Conservation (phyloP, 2,329 filamentous ascomycete genomes). For the Boeremia exigua region DNA sequence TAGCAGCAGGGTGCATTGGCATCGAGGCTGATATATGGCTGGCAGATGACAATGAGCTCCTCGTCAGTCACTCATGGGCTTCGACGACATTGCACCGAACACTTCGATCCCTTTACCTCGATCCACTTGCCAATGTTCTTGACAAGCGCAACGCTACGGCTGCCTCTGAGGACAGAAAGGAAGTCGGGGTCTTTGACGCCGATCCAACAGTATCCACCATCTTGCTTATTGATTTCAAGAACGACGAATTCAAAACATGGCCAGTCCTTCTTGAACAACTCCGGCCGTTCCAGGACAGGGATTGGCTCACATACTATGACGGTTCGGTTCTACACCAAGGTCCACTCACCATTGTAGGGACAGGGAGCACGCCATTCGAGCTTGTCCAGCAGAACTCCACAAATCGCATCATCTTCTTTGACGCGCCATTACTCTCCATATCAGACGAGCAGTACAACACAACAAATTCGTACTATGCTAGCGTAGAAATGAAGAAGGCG, state of each 20-base stretch:
- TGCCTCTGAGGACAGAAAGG: slow-evolving; percentile 27
- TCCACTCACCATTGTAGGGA: slow-evolving; percentile 72
- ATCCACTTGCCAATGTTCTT: slow-evolving; percentile 53
- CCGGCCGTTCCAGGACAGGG: slow-evolving; percentile 62
- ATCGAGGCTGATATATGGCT: slow-evolving; percentile 45
- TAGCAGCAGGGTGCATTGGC: slow-evolving; percentile 47
- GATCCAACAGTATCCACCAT: slow-evolving; percentile 55
- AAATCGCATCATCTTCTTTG: slow-evolving; percentile 69
- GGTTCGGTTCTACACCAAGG: slow-evolving; percentile 58
- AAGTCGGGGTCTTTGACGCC: slow-evolving; percentile 59
- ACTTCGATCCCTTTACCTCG: slow-evolving; percentile 36
- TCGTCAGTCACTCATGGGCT: slow-evolving; percentile 36
- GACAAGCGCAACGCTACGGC: slow-evolving; percentile 33
- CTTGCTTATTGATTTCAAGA: slow-evolving; percentile 75
- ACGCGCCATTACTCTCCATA: slow-evolving; percentile 63
- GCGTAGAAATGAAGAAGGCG: slow-evolving; percentile 28
- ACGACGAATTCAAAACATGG: slow-evolving; percentile 59
- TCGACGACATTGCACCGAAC: slow-evolving; percentile 29
- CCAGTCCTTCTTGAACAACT: slow-evolving; percentile 62
- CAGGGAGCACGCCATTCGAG: slow-evolving; percentile 68
- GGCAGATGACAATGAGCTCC: slow-evolving; percentile 31
- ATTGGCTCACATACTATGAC: slow-evolving; percentile 59
- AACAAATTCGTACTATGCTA: slow-evolving; percentile 39
- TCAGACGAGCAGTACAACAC: slow-evolving; percentile 28
- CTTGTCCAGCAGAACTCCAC: slow-evolving; percentile 59